Conservation (phyloP, 805 yeast genomes). For the Yamadazyma sp. region DNA sequence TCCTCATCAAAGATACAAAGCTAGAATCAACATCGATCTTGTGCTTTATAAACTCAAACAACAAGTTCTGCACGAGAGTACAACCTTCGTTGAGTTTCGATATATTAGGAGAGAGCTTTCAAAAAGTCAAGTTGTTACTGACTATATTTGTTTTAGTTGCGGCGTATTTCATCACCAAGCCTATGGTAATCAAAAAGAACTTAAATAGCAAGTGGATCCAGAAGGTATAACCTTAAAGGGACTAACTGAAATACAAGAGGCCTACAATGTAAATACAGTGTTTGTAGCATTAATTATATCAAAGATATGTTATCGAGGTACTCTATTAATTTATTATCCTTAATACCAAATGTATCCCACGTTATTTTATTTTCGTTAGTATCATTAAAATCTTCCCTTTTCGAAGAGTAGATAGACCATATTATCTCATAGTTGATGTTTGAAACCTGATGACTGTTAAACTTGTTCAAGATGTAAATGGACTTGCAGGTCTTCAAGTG, state of each 20-base stretch:
- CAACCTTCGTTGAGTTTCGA: conserved; percentile 87
- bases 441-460: conserved; percentile 35
- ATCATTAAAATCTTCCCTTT: conserved; percentile 9
- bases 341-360: conserved; percentile 34
- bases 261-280: too few species aligned
- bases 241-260: too few species aligned
- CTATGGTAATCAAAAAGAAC: conserved; percentile 55
- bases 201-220: conserved; percentile 52
- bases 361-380: conserved; percentile 12
- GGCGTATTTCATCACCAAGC: conserved; percentile 50
- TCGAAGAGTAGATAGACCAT: conserved; percentile 34
- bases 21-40: conserved; percentile 81
- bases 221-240: too few species aligned
- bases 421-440: conserved; percentile 40
- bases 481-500: conserved; percentile 21
- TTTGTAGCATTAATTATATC: conserved; percentile 8
- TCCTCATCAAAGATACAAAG: conserved; percentile 49
- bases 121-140: conserved; percentile 56
- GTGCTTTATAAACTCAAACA: conserved; percentile 58
- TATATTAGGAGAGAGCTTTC: conserved; percentile 64
- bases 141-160: conserved; percentile 57
- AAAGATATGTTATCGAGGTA: conserved; percentile 14
- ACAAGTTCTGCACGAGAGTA: conserved; percentile 72
- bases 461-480: conserved; percentile 32
- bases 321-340: conserved; percentile 14